Conservation (phyloP, 257 asterid species). For the Nicotiana attenuata region DNA sequence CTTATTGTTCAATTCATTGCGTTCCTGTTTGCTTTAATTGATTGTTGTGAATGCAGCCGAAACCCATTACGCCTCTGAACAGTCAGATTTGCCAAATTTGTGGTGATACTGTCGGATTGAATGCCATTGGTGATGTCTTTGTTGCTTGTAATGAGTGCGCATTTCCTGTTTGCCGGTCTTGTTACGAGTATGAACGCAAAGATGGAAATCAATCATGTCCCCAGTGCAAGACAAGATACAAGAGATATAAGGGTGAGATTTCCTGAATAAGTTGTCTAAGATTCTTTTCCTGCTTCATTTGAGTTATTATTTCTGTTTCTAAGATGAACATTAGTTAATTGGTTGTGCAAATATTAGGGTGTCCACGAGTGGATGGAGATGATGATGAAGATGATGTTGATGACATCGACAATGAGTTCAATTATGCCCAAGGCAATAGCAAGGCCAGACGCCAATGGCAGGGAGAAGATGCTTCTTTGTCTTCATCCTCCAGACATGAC, state of each 20-base stretch:
- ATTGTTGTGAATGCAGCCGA: background rate
- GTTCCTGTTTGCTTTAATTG: background rate
- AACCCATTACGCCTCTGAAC: constrained; percentile 26
- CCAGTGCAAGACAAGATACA: constrained; percentile 89
- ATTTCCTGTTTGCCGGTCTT: constrained; percentile 86
- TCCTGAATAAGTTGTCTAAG: too few relatives aligned
- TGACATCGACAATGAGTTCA: constrained; percentile 76
- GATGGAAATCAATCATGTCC: constrained; percentile 91
- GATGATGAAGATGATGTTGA: constrained; percentile 82
- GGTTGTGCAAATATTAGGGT: constrained; percentile 41
- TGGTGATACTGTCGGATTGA: constrained; percentile 70
- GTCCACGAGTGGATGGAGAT: constrained; percentile 91
- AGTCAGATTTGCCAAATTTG: constrained; percentile 91
- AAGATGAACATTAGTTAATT: background rate
- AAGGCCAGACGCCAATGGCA: constrained; percentile 77
- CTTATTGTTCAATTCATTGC: background rate
- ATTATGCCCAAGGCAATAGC: constrained; percentile 53
- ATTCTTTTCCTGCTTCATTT: background rate
- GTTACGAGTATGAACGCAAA: constrained; percentile 89
- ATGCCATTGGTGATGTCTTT: constrained; percentile 61
- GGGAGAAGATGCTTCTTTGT: constrained; percentile 68
- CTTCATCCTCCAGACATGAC: constrained; percentile 83
- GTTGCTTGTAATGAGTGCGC: constrained; percentile 97
- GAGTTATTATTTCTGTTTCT: background rate
- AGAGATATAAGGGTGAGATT: constrained; percentile 68